Percentiles rank a stretch among this genome's conserved stretches.
Evolutionary conservation across 495 filamentous ascomycete species (phyloP).

Genomic region (Trypethelium eluteriae): DNA sequence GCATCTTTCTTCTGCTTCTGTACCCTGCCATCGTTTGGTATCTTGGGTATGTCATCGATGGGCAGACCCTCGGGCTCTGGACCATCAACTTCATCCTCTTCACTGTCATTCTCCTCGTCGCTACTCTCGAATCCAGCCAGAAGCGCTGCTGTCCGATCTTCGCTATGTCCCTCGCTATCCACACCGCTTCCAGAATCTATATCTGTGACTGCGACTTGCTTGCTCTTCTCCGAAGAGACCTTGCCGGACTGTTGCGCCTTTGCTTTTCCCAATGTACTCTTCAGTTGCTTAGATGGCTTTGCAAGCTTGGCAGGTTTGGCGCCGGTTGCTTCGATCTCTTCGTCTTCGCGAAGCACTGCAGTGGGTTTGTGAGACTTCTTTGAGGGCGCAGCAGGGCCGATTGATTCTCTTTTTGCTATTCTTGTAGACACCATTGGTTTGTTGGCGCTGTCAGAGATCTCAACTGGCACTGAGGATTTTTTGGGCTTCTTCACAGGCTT

Average conservation of each 20-base stretch:
- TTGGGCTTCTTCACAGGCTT: conserved; percentile 23
- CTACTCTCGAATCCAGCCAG: conserved; percentile 77
- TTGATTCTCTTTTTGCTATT: not conserved
- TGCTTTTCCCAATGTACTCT: conserved; percentile 2
- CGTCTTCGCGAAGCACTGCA: conserved; percentile 42
- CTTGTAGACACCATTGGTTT: conserved; percentile 7
- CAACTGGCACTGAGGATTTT: conserved; percentile 5
- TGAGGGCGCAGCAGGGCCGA: conserved; percentile 11
- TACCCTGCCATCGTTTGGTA: conserved; percentile 43
- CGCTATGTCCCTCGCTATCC: conserved; percentile 28
- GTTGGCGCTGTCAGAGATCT: conserved; percentile 18
- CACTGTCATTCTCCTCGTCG: conserved; percentile 45
- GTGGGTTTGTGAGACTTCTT: conserved; percentile 47
- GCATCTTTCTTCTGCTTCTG: conserved; percentile 51
- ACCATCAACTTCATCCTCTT: conserved; percentile 26
- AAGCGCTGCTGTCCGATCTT: conserved; percentile 63
- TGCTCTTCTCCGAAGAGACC: not conserved
- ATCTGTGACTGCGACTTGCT: not conserved
- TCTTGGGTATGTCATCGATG: conserved; percentile 49
- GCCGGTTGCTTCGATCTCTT: conserved; percentile 20
- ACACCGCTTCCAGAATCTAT: conserved; percentile 8
- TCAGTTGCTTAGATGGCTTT: conserved; percentile 18
- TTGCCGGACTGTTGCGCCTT: not conserved
- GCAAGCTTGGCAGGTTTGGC: not conserved
- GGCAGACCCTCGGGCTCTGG: conserved; percentile 35